Evolutionary conservation across 805 yeast genomes (phyloP), one percentile per base, ranked within the genome.

Genomic region (Pichia heedii): DNA sequence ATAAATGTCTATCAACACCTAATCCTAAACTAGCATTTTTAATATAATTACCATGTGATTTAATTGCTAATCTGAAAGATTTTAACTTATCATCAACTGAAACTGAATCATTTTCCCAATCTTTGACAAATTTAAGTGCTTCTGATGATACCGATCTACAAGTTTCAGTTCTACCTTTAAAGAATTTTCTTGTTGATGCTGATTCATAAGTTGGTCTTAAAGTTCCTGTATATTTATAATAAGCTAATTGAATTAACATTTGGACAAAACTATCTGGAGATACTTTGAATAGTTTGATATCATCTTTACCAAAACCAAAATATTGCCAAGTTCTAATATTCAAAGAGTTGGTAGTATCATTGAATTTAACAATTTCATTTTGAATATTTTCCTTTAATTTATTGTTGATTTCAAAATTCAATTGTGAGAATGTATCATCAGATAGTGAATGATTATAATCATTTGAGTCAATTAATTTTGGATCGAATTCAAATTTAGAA

Each of bases 181-280:
- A 82, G 64, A 73, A 90, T 61, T 78, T 81, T 64, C 97, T 79
- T 2, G 97, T 90, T 19, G 97, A 86, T 3, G 97, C 96, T 41
- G 95, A 81, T 66, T 90, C 98, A 66, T 90, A 90, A 12, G 97
- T 90, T 50, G 97, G 96, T 58, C 90, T 75, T 42, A 78, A 70
- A 42, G 73, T 76, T 20, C 95, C 95, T 34, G 85, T 73, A 65
- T 79, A 70, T 66, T 87, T 88, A 70, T 69, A 90, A 65, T 87
- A 83, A 18, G 95, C 96, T 50, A 93, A 72, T 71, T 90, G 98
- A 57, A 90, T 77, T 54, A 88, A 60, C 81, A 89, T 81, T 65
- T 90, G 98, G 41, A 86, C 77, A 59, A 74, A 90, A 1, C 96
- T 95, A 63, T 90, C 98, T 22, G 98, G 98, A 1, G 96, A 85